Conservation (phyloP, 257 asterid species). For the Mitragyna speciosa region DNA sequence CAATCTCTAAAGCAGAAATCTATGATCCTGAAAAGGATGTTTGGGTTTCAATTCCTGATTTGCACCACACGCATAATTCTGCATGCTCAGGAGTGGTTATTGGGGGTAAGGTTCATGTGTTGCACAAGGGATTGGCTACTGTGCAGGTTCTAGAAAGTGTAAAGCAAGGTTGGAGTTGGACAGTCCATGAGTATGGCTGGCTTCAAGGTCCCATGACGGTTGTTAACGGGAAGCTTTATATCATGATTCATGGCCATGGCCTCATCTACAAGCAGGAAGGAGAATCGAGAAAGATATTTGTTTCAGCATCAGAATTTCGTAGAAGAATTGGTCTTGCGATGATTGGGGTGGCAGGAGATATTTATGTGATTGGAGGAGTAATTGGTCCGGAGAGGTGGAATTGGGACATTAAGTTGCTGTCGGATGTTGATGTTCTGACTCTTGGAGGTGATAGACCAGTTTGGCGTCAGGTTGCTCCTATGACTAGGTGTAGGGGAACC, state of each 20-base stretch:
- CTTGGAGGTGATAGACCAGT: constrained; percentile 71
- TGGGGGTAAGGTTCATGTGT: constrained; percentile 71
- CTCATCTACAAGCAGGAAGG: constrained; percentile 76
- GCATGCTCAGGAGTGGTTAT: constrained; percentile 86
- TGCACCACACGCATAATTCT: constrained; percentile 79
- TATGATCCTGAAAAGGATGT: constrained; percentile 79
- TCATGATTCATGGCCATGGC: constrained; percentile 85
- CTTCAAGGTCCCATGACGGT: constrained; percentile 96
- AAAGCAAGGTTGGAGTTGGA: constrained; percentile 90
- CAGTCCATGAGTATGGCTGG: constrained; percentile 81
- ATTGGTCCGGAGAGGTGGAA: constrained; percentile 82
- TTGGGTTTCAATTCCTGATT: constrained; percentile 88
- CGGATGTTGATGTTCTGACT: constrained; percentile 74
- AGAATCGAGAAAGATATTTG: constrained; percentile 53
- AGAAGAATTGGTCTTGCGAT: constrained; percentile 81
- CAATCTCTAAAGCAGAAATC: constrained; percentile 86
- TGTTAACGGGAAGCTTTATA: constrained; percentile 74
- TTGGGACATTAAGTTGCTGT: constrained; percentile 68
- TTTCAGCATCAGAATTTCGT: constrained; percentile 78
- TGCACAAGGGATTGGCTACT: constrained; percentile 89
- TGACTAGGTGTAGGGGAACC: constrained; percentile 85
- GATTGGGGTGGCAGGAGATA: constrained; percentile 80
- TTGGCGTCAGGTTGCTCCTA: constrained; percentile 89
- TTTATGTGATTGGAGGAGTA: constrained; percentile 88
- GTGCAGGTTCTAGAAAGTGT: constrained; percentile 73